phyloP scores from a whole-genome alignment of 768 basidiomycete species.

The Lactifluus volemus region DNA sequence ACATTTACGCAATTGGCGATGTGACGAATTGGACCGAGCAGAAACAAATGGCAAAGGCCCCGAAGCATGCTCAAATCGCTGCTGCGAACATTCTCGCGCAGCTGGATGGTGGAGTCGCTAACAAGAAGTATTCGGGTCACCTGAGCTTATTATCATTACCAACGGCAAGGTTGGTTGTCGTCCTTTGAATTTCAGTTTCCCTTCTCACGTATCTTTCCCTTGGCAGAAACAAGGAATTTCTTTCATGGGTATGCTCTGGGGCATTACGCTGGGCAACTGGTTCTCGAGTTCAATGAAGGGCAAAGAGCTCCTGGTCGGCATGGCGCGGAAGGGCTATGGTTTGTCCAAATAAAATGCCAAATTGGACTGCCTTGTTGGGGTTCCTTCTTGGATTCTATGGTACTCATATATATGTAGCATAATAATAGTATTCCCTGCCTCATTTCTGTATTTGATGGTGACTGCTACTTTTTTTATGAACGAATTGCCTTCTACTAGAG shows the following conservation, averaged over 20 bases:
- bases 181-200: neutral
- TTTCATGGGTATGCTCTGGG: conserved; percentile 14
- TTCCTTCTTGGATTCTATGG: neutral
- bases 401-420: conserved; percentile 7
- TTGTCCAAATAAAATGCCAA: neutral
- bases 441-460: neutral
- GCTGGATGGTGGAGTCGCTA: conserved; percentile 30
- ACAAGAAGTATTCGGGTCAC: conserved; percentile 40
- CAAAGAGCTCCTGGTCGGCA: conserved; percentile 10
- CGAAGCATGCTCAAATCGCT: conserved; percentile 36
- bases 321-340: conserved; percentile 11
- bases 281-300: conserved; percentile 15
- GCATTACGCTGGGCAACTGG: conserved; percentile 16
- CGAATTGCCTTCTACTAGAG: neutral
- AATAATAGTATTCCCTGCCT: neutral
- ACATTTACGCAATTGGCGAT: conserved; percentile 61
- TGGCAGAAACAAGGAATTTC: conserved; percentile 7
- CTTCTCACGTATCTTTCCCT: neutral
- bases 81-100: conserved; percentile 41
- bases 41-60: conserved; percentile 46
- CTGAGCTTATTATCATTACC: conserved; percentile 39
- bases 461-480: neutral
- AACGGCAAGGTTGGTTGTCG: conserved; percentile 17
- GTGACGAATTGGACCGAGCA: conserved; percentile 56
- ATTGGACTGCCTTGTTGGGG: neutral